Evolutionary conservation across 352 stramenopile species (phyloP).

Genomic region (Pythium chondricola): DNA sequence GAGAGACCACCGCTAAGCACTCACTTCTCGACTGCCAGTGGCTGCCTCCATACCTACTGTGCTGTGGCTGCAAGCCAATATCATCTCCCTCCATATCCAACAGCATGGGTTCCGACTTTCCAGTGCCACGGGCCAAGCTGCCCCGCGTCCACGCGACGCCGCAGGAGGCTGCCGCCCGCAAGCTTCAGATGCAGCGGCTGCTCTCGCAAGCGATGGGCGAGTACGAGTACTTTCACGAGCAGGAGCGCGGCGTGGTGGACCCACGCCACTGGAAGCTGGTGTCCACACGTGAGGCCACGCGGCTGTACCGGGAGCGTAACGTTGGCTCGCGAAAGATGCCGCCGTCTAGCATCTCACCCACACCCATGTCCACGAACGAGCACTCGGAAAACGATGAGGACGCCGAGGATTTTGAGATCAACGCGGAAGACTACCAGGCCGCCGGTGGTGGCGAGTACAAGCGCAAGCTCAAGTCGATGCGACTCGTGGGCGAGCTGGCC

Average conservation of each 20-base stretch:
- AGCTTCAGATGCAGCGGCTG: slow-evolving; percentile 14
- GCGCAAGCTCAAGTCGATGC: slow-evolving; percentile 16
- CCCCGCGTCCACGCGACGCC: slow-evolving; percentile 11
- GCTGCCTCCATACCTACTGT: no score
- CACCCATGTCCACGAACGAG: background rate
- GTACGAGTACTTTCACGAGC: slow-evolving; percentile 10
- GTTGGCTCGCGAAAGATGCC: background rate
- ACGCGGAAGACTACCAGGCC: slow-evolving; percentile 14
- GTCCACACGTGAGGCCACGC: background rate
- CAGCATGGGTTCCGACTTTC: slow-evolving; percentile 27
- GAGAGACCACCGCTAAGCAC: no score
- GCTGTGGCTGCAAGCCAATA: no score
- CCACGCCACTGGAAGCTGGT: slow-evolving; percentile 7
- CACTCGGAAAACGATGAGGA: background rate
- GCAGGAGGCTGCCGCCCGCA: slow-evolving; percentile 4
- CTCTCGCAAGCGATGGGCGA: slow-evolving; percentile 18
- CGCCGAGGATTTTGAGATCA: background rate
- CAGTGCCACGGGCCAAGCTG: slow-evolving; percentile 21
- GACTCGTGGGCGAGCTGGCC: slow-evolving; percentile 37
- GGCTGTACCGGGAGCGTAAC: slow-evolving; percentile 8
- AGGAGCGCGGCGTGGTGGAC: slow-evolving; percentile 3
- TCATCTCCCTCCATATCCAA: background rate
- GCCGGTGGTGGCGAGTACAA: slow-evolving; percentile 1
- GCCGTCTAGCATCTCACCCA: background rate
- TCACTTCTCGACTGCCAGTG: no score